Evolutionary conservation across 1,284 basidiomycete genomes (phyloP), one percentile per base, ranked within the genome.

Genomic region (Trichosporon coremiiforme): DNA sequence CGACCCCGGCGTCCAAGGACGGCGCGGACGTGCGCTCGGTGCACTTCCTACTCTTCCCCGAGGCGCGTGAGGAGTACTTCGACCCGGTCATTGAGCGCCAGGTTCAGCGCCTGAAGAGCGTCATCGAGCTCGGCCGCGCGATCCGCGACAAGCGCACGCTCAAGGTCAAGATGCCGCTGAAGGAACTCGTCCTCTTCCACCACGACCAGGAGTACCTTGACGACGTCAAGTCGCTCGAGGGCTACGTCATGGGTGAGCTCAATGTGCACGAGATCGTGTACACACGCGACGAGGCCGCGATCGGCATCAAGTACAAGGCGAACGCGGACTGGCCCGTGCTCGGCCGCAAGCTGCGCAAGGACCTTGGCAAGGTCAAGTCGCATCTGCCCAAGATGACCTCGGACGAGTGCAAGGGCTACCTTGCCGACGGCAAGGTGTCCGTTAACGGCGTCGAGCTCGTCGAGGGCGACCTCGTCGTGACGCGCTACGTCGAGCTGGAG

Each of bases 271-370:
- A 94, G 75, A 85, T 99, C 74, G 84, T 91, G 73, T 93, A 98
- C 86, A 95, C 91, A 63, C 91, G 91, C 4, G 93, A 98, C 82
- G 97, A 99, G 84, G 84, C 86, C 20, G 84, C 88, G 64, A 93
- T 94, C 53, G 95, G 95, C 41, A 92, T 98, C 76, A 90, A 90
- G 76, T 99, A 98, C 87, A 90, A 90, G 74, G 95, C 92, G 4
- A 89, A 90, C 31, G 97, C 97, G 15, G 97, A 99, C 85, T 99
- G 95, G 94, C 87, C 90, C n/a, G 90, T 93, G 7, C 88, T 99
- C 66, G 97, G 97, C 36, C 89, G 90, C 77, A 98, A 98, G 85
- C 87, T 99, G 66, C 90, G 95, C 75, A 98, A 95, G 83, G 95
- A 98, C 82, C 86, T 99, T 53, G 90, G 86, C 45, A 92, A 92